A percentile compares a stretch with the other conserved stretches of the same genome.
These are phyloP conservation scores for Rhipidocladum racemiflorum DNA, from an alignment of 176 grass and related monocot genomes.

Conservation along the genomic window DNA sequence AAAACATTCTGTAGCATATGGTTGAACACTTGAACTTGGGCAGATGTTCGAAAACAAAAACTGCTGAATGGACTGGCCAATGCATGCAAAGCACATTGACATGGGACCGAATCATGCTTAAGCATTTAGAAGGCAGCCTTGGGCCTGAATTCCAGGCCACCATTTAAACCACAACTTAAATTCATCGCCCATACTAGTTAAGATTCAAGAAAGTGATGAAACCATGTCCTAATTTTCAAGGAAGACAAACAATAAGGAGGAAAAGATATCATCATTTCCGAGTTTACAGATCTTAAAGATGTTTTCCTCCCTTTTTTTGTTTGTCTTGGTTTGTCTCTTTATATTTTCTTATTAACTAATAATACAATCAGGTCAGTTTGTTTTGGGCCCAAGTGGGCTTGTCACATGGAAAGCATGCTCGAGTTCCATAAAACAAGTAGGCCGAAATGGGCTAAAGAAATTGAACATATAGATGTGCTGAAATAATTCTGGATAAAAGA, in stretches of 20 bases:
- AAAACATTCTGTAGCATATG: constrained; percentile 17
- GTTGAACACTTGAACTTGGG: constrained; percentile 5
- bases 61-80: constrained; percentile 1
- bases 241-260: background rate
- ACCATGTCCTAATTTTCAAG: background rate
- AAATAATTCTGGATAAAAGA: background rate
- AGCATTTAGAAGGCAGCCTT: constrained; percentile 29
- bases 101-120: constrained; percentile 1
- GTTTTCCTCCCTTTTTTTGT: background rate
- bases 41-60: background rate
- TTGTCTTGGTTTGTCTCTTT: background rate
- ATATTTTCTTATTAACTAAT: background rate
- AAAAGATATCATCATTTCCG: background rate
- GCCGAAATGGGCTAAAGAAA: background rate
- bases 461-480: background rate
- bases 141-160: constrained; percentile 27
- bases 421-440: background rate
- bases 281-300: background rate
- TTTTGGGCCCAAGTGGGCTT: background rate
- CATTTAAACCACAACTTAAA: constrained; percentile 5
- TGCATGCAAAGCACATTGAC: constrained; percentile 6
- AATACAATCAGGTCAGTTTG: background rate
- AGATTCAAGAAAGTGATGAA: background rate
- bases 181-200: background rate
- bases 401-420: background rate